Conservation (phyloP, 31 red algal species). For the Asparagopsis taxiformis region DNA sequence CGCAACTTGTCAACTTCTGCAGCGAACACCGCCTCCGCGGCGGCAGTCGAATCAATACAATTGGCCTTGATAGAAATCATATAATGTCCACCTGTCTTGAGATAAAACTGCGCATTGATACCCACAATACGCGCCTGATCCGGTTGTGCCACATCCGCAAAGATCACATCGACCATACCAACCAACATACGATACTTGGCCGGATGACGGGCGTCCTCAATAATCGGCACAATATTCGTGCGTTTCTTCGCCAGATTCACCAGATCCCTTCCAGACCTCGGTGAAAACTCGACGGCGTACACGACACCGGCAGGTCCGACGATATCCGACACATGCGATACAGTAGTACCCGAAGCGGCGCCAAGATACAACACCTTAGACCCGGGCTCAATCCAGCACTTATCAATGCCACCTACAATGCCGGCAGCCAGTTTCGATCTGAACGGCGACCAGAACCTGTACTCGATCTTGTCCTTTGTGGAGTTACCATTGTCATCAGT, state of each 20-base stretch:
- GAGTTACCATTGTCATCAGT: conserved; percentile 10
- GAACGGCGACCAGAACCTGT: conserved; percentile 97
- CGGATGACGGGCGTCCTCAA: conserved; percentile 94
- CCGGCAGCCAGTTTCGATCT: conserved; percentile 93
- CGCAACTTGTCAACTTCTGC: conserved; percentile 91
- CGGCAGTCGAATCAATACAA: conserved; percentile 92
- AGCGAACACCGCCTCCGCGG: conserved; percentile 92
- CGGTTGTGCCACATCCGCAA: conserved; percentile 98
- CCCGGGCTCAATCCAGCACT: conserved; percentile 83
- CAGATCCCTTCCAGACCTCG: conserved; percentile 87
- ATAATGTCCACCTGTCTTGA: conserved; percentile 92
- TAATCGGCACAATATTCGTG: conserved; percentile 95
- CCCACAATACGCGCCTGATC: conserved; percentile 98
- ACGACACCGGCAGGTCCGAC: conserved; percentile 87
- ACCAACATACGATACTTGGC: conserved; percentile 97
- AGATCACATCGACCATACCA: conserved; percentile 94
- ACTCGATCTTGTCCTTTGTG: conserved; percentile 91
- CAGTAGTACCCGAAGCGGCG: conserved; percentile 93
- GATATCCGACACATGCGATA: conserved; percentile 90
- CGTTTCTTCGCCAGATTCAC: conserved; percentile 92
- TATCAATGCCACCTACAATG: conserved; percentile 92
- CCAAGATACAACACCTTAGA: conserved; percentile 91
- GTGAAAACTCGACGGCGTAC: conserved; percentile 98
- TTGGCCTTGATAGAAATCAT: conserved; percentile 98
- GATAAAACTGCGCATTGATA: conserved; percentile 86